Evolutionary conservation across 1,284 basidiomycete genomes (phyloP), one percentile per base, ranked within the genome.

Genomic region (Pholiota adiposa): DNA sequence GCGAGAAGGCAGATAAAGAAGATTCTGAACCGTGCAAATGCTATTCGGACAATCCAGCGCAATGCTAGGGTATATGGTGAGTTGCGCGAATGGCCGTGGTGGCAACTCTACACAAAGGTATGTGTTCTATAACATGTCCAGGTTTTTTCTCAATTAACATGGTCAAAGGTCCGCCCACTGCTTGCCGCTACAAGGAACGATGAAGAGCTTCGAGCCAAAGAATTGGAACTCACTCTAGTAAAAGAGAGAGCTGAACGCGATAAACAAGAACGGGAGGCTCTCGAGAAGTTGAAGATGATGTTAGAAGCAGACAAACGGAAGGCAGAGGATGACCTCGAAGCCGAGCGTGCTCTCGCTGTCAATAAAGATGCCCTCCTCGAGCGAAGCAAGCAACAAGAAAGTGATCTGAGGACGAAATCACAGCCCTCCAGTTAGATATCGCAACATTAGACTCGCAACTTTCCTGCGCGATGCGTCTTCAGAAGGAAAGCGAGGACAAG

Each of bases 41-140:
- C 97, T 2, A 89, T 97, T 40, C 85, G 93, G 49, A 96, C 93
- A 0, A 96, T 99, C 61, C 97, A 98, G 74, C 85, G 90, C 34
- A 99, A 99, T 72, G 97, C 97, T 1, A 82, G 94, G 11, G 84
- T 98, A n/a, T 99, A 99, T 70, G 89, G 90, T 23, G 87, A 94
- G 58, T 81, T 98, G 12, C 83, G 89, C 51, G 93, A 97, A 60
- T 99, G 97, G 97, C 96, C 97, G 1, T 99, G 97, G 97, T 99
- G 97, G 97, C 93, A 96, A 65, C 83, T 99, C 16, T 99, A 97
- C 74, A 96, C 93, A 16, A 97, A 96, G 83, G 87, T 87, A 63
- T 40, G 66, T 64, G 59, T 66, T 54, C 18, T 16, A 25, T 25
- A 27, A 56, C 46, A n/a, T 25, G 40, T 56, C 4, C 3, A 19